These are phyloP conservation scores for Daldinia eschscholtzii DNA, from an alignment of 2,329 filamentous ascomycete genomes.

Conservation along the genomic window DNA sequence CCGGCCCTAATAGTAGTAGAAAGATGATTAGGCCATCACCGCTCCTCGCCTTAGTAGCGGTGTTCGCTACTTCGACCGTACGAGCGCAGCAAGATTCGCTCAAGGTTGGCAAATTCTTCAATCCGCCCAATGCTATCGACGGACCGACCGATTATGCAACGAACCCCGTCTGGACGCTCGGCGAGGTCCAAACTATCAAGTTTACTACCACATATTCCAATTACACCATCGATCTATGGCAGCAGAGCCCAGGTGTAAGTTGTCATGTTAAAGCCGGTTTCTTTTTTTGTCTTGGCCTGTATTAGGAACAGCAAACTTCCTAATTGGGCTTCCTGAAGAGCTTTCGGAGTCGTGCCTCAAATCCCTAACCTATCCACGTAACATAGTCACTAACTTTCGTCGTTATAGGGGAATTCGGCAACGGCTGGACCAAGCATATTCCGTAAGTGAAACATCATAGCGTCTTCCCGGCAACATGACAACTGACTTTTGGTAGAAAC, in stretches of 20 bases:
- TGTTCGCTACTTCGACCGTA: neutral
- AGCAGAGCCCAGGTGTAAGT: constrained; percentile 32
- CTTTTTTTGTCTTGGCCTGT: neutral
- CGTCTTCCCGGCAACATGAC: neutral
- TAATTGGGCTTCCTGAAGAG: neutral
- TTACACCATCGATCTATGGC: constrained; percentile 49
- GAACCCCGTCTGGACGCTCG: constrained; percentile 28
- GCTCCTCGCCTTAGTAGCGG: constrained; percentile 9
- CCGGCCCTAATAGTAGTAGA: neutral
- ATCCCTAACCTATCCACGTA: neutral
- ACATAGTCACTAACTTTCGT: neutral
- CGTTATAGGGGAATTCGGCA: constrained; percentile 21
- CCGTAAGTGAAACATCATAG: constrained; percentile 16
- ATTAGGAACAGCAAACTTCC: neutral
- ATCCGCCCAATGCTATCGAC: constrained; percentile 22
- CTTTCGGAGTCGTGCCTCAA: neutral
- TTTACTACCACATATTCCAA: constrained; percentile 44
- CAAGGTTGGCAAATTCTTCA: constrained; percentile 33
- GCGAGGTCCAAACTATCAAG: constrained; percentile 38
- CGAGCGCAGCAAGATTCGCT: constrained; percentile 17
- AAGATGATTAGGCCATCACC: constrained; percentile 7
- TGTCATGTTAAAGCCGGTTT: neutral
- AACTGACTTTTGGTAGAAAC: constrained; percentile 22
- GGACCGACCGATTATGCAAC: constrained; percentile 21
- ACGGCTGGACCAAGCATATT: constrained; percentile 36